Evolutionary conservation across 2,329 filamentous ascomycete genomes (phyloP), one percentile per base, ranked within the genome.

Genomic region (Pestalotiopsis sp.): DNA sequence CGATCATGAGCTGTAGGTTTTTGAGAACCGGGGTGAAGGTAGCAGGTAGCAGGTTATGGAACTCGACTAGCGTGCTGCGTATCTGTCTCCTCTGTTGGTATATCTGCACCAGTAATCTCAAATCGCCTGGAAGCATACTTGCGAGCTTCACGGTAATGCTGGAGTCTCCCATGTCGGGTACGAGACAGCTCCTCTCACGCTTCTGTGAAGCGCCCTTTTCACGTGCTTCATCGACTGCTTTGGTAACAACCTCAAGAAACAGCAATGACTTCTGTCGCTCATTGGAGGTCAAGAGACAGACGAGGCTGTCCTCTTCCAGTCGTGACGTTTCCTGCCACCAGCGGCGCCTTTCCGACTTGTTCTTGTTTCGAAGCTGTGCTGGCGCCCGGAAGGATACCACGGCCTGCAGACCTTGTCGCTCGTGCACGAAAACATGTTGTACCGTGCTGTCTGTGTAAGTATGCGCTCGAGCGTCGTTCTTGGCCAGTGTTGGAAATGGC

Each of bases 271-370:
- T 75, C 2, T 78, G 77, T 20, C 31, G 7, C 31, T 36, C 31
- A 36, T 36, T 36, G 31, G 31, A 36, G 31, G 81, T 82, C 1
- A 87, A 73, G 3, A 87, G 71, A 67, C 86, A 89, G 1, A 89
- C 79, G 2, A 90, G 78, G 3, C 83, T 80, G 23, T 86, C 86
- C 1, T 79, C 74, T 23, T 83, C 80, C 3, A 90, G 78, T n/a
- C 83, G 79, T 69, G 84, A 86, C 14, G 80, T 83, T 4, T 80
- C 76, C 20, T 77, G 71, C 88, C 87, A 90, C 85, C 85, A 89
- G 31, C 31, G 31, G 31, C 31, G 31, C 9, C 57, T 12, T 73
- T 69, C 41, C 64, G 56, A 2, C 78, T 14, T 14, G 12, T 17
- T 20, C 13, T 31, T 36, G 6, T 60, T 23, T 9, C 23, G 25